These are phyloP conservation scores for Ceratocystis eucalypticola DNA, from an alignment of 2,329 filamentous ascomycete genomes.

Conservation along the genomic window DNA sequence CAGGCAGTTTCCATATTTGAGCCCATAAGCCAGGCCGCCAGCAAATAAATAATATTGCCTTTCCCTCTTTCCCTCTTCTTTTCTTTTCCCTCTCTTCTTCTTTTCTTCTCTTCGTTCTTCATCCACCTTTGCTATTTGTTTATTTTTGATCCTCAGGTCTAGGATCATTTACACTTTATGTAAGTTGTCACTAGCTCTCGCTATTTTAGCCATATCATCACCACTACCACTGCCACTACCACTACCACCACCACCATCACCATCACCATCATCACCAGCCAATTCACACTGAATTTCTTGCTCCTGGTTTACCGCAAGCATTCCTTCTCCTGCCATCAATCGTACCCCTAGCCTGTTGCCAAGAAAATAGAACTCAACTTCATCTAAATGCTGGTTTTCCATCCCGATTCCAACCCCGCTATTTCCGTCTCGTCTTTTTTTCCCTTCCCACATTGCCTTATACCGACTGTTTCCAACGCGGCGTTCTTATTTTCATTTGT, in stretches of 20 bases:
- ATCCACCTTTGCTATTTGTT: slow-evolving; percentile 18
- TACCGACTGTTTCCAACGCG: background rate
- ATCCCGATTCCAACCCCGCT: background rate
- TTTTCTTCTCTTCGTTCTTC: slow-evolving; percentile 19
- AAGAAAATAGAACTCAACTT: background rate
- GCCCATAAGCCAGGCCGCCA: slow-evolving; percentile 9
- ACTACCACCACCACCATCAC: too few species aligned
- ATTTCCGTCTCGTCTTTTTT: too few species aligned
- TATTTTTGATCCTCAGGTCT: slow-evolving; percentile 18
- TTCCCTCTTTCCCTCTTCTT: slow-evolving; percentile 17
- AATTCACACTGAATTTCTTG: too few species aligned
- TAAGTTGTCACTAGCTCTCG: slow-evolving; percentile 11
- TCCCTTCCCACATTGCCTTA: background rate
- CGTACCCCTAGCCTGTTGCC: background rate
- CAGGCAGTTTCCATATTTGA: slow-evolving; percentile 14
- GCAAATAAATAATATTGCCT: slow-evolving; percentile 18
- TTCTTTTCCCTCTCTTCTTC: slow-evolving; percentile 18
- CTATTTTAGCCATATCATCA: too few species aligned
- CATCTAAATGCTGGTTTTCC: background rate
- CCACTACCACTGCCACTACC: too few species aligned
- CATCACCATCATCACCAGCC: too few species aligned
- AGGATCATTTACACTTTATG: slow-evolving; percentile 19
- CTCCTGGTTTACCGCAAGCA: too few species aligned
- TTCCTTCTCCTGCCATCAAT: background rate
- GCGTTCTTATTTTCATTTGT: background rate